These are phyloP conservation scores for Ceratocystis cubensis DNA, from an alignment of 2,329 filamentous ascomycete species.

Conservation along the genomic window DNA sequence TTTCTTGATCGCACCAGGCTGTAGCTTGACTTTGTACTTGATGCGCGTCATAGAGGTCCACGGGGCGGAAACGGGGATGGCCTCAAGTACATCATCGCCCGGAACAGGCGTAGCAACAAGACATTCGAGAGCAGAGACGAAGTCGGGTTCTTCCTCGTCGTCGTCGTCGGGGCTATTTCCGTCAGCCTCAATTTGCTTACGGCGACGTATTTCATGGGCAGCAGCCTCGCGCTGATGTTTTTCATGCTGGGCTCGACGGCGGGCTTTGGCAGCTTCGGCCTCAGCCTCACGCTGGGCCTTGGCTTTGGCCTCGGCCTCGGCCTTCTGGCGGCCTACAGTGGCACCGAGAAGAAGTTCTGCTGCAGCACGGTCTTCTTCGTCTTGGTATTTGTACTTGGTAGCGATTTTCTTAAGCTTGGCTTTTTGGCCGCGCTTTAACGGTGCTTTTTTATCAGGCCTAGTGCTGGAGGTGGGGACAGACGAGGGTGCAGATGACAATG, in stretches of 20 bases:
- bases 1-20: constrained; percentile 82
- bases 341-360: constrained; percentile 82
- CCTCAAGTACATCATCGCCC: constrained; percentile 70
- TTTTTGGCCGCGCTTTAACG: constrained; percentile 58
- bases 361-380: constrained; percentile 78
- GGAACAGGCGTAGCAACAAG: constrained; percentile 66
- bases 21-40: constrained; percentile 92
- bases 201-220: constrained; percentile 60
- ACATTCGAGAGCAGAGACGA: constrained; percentile 47
- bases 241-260: constrained; percentile 68
- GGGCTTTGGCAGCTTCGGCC: constrained; percentile 55
- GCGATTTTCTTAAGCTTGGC: constrained; percentile 79
- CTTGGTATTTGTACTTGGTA: constrained; percentile 82
- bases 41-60: constrained; percentile 52
- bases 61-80: constrained; percentile 51
- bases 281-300: constrained; percentile 55
- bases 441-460: constrained; percentile 35
- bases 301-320: constrained; percentile 53
- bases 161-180: constrained; percentile 33
- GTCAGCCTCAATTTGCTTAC: constrained; percentile 35
- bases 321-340: constrained; percentile 51
- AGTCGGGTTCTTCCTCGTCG: constrained; percentile 47
- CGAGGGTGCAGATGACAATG: constrained; percentile 20
- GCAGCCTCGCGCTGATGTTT: constrained; percentile 62
- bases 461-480: constrained; percentile 19